These are phyloP conservation scores for Jimgerdemannia flammicorona DNA, from an alignment of 192 early-diverging fungal species.

Conservation along the genomic window DNA sequence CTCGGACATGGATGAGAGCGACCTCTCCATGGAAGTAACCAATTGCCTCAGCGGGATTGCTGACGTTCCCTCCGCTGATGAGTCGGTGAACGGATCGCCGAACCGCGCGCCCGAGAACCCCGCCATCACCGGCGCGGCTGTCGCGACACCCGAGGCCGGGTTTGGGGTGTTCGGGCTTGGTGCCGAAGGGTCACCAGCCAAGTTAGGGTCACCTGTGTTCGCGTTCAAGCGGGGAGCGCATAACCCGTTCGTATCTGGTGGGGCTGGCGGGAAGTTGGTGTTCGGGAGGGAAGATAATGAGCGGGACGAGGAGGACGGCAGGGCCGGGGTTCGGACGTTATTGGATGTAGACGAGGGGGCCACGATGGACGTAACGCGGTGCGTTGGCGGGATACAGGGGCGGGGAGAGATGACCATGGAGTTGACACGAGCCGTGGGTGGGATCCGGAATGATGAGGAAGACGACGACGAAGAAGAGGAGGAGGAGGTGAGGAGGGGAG, in stretches of 20 bases:
- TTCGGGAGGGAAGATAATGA: slow-evolving; percentile 9
- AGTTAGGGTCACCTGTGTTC: neutral
- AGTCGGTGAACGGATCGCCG: too few species aligned
- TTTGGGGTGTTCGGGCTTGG: neutral
- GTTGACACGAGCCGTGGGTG: slow-evolving; percentile 1
- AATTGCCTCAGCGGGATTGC: too few species aligned
- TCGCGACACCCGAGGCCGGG: neutral
- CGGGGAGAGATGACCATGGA: slow-evolving; percentile 17
- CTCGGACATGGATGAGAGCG: neutral
- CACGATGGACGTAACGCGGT: neutral
- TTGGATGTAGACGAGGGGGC: slow-evolving; percentile 17
- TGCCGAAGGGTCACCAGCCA: neutral
- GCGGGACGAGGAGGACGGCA: neutral
- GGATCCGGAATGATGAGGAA: slow-evolving; percentile 24
- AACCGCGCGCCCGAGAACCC: too few species aligned
- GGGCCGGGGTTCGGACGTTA: slow-evolving; percentile 6
- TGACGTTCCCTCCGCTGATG: too few species aligned
- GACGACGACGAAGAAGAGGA: slow-evolving; percentile 22
- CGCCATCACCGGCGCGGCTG: neutral
- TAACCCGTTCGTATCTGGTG: neutral
- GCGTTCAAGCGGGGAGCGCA: neutral
- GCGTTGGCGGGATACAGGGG: slow-evolving; percentile 17
- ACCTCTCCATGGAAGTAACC: neutral
- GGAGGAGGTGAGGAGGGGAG: slow-evolving; percentile 12
- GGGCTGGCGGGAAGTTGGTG: neutral